A percentile compares a stretch with the other conserved stretches of the same genome.
Conservation (phyloP, 805 yeast species). For the Yarrowia keelungensis region DNA sequence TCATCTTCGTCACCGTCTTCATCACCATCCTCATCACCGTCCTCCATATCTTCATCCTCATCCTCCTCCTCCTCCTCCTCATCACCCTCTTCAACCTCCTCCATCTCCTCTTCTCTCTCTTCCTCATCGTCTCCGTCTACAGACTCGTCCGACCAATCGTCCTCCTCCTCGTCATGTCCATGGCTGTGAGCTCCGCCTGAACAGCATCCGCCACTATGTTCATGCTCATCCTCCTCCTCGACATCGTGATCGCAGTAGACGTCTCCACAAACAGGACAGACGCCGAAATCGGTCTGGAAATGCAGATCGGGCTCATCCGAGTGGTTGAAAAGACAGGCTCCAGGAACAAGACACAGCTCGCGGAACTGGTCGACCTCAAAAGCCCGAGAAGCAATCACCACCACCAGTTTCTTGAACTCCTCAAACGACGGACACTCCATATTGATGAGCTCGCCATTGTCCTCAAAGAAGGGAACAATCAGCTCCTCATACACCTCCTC, state of each 20-base stretch:
- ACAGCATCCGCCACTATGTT: constrained; percentile 29
- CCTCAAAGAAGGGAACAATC: constrained; percentile 46
- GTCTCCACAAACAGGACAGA: constrained; percentile 61
- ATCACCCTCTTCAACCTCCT: constrained; percentile 43
- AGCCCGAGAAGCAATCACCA: constrained; percentile 65
- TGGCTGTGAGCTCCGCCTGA: constrained; percentile 43
- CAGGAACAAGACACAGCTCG: constrained; percentile 81
- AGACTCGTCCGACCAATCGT: constrained; percentile 3
- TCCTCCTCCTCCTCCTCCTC: constrained; percentile 39
- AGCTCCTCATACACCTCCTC: constrained; percentile 52
- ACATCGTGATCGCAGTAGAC: constrained; percentile 54
- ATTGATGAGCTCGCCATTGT: constrained; percentile 24
- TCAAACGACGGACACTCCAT: constrained; percentile 44
- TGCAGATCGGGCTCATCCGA: constrained; percentile 66
- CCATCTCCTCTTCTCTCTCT: constrained; percentile 43
- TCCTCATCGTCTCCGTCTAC: constrained; percentile 10
- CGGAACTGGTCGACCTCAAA: constrained; percentile 81
- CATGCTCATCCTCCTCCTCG: constrained; percentile 40
- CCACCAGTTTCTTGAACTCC: constrained; percentile 39
- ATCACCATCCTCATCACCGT: constrained; percentile 41
- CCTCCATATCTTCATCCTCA: constrained; percentile 44
- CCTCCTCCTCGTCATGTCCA: constrained; percentile 41
- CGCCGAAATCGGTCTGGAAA: constrained; percentile 64
- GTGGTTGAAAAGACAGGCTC: constrained; percentile 90
- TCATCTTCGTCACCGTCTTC: constrained; percentile 47